These are phyloP conservation scores for Pyrenula massariospora DNA, from an alignment of 495 filamentous ascomycete genomes.

Conservation along the genomic window DNA sequence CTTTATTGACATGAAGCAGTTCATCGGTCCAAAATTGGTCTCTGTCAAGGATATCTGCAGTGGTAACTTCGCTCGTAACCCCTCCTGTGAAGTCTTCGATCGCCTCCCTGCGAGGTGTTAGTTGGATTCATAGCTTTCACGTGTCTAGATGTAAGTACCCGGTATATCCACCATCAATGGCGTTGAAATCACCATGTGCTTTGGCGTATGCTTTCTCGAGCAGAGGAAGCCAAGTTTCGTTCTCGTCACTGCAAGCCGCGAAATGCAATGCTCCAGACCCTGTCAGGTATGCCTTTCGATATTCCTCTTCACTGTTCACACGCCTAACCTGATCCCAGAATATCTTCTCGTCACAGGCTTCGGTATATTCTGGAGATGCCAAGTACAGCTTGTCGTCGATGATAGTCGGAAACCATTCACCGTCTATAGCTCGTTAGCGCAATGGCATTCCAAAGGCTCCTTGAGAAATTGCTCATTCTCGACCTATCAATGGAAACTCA, in stretches of 20 bases:
- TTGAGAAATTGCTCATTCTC: neutral
- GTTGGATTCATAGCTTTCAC: neutral
- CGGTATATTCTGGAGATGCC: constrained; percentile 72
- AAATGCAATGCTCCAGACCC: constrained; percentile 74
- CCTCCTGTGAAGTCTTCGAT: constrained; percentile 92
- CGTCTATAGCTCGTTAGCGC: constrained; percentile 43
- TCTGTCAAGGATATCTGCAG: constrained; percentile 76
- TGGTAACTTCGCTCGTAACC: constrained; percentile 69
- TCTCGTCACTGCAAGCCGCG: constrained; percentile 70
- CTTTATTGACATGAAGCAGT: constrained; percentile 70
- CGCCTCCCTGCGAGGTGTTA: constrained; percentile 47
- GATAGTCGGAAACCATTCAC: constrained; percentile 84
- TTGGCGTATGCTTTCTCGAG: constrained; percentile 96
- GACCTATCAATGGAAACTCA: too few species aligned
- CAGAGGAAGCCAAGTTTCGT: constrained; percentile 91
- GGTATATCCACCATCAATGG: constrained; percentile 76
- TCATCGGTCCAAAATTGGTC: constrained; percentile 84
- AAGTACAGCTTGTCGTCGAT: constrained; percentile 82
- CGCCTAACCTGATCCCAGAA: constrained; percentile 64
- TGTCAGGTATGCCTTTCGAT: constrained; percentile 61
- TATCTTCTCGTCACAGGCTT: constrained; percentile 50
- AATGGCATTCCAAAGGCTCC: neutral
- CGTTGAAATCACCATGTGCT: constrained; percentile 75
- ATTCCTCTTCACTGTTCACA: constrained; percentile 64
- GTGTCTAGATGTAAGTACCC: constrained; percentile 28